Evolutionary conservation across 768 basidiomycete species (phyloP), one percentile per base, ranked within the genome.

Genomic region (Plicaturopsis crispa): DNA sequence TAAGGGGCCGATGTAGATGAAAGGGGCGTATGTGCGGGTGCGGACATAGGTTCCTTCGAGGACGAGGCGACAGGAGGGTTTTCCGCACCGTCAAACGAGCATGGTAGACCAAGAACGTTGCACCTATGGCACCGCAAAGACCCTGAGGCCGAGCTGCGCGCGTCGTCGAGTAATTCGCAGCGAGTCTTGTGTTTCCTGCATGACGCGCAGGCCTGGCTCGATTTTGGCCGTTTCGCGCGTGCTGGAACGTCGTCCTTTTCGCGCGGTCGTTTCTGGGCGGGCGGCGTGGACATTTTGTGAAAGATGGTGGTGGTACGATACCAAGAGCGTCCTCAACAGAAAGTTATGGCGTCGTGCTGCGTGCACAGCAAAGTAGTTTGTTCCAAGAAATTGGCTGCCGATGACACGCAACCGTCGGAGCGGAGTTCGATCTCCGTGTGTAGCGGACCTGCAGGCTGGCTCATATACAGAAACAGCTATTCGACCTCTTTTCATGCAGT

Each of bases 171-270:
- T 39, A 69, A 55, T 52, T 73, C 71, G 48, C 71, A 72, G 7
- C 70, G 65, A 30, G 67, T 70, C 39, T 72, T 72, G 46, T 69
- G 65, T 40, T 61, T 60, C n/a, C 70, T 56, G 41, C 70, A 72
- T 18, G 65, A 62, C 3, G 63, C 41, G 44, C 70, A 72, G 2
- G 70, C 70, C 43, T 69, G 66, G 6, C 61, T 55, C 0, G 67
- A 61, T 42, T 69, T 69, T 16, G 63, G 57, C 36, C 67, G 55
- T 44, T 67, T 70, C 24, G 58, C 41, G n/a, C n/a, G n/a, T n/a
- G n/a, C n/a, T n/a, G n/a, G n/a, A n/a, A n/a, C n/a, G n/a, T n/a
- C n/a, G n/a, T n/a, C n/a, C n/a, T n/a, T n/a, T 28, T 47, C 5
- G 38, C 40, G 31, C n/a, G 31, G 18, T 34, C 38, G 22, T 36